Evolutionary conservation across 768 basidiomycete species (phyloP), one percentile per base, ranked within the genome.

Genomic region (Lentinula aciculospora): DNA sequence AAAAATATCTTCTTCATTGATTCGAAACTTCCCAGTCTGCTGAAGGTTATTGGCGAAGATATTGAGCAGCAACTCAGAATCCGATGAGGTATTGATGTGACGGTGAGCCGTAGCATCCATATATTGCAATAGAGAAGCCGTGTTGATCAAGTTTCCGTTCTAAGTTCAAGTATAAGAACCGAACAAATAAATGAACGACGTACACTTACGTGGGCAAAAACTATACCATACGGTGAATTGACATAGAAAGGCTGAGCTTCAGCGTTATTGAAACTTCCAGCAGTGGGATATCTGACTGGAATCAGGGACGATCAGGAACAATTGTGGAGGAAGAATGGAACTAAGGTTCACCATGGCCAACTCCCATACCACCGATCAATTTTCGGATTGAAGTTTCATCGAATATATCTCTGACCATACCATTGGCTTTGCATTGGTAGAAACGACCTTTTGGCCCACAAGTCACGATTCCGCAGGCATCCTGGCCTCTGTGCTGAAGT

Each of bases 211-310:
- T 99, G 96, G 19, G 92, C 97, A 68, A 99, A 89, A 61, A 95
- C 93, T 67, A 99, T 96, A 53, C 97, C 97, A 70, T 98, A 99
- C 3, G 97, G 97, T n/a, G 94, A 96, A 76, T 99, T 99, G 65
- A 99, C 97, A 69, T 99, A 99, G 80, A 99, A 99, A 1, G 97
- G 97, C 68, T 99, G 97, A 7, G 97, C 95, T 70, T 99, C 97
- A 10, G 96, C 88, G 63, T 97, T 91, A 58, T 94, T 91, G 58
- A 94, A 97, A 67, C 93, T 94, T 50, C 97, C 97, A 54, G 97
- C 97, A 60, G 97, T 98, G 9, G 97, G 97, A 73, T 99, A 98
- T 58, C 97, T 86, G 56, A 96, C 97, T 98, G 65, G 6, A 63
- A 25, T 48, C 31, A 21, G 28, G 34, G 54, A 62, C 21, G 61